Percentiles rank a stretch among this genome's conserved stretches.
phyloP scores from a whole-genome alignment of 257 asterid species.

The Solanum medicagineum region DNA sequence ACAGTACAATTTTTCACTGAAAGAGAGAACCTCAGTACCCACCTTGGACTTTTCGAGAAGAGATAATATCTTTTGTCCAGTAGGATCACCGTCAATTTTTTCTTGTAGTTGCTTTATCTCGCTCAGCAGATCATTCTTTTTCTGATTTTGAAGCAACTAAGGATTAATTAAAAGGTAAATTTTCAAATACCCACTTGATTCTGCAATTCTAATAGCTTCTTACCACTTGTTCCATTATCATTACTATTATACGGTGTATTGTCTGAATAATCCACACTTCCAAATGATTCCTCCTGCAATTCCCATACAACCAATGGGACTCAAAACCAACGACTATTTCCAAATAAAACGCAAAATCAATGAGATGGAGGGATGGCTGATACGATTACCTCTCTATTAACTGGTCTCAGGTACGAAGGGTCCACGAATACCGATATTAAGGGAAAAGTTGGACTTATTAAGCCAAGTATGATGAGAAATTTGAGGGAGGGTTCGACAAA shows the following conservation, averaged over 20 bases:
- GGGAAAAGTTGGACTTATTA: too few species aligned
- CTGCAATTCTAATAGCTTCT: neutral
- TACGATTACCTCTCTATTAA: neutral
- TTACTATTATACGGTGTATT: neutral
- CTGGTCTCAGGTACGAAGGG: too few species aligned
- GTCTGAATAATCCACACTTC: neutral
- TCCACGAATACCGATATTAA: too few species aligned
- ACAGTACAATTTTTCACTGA: neutral
- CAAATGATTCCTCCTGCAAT: neutral
- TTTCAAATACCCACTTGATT: neutral
- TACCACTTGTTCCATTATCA: neutral
- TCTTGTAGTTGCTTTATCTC: neutral
- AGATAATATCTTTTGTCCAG: neutral
- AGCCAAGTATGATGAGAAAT: too few species aligned
- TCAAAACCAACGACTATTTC: neutral
- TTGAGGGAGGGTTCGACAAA: too few species aligned
- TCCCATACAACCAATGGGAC: neutral
- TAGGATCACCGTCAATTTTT: neutral
- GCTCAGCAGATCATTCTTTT: neutral
- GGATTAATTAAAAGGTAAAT: neutral
- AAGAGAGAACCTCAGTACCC: neutral
- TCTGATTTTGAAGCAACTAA: neutral
- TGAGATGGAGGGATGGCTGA: neutral
- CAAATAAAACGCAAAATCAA: neutral
- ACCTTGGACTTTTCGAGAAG: neutral